Conservation (phyloP, 441 rosid species). For the Raphanus hybrid region DNA sequence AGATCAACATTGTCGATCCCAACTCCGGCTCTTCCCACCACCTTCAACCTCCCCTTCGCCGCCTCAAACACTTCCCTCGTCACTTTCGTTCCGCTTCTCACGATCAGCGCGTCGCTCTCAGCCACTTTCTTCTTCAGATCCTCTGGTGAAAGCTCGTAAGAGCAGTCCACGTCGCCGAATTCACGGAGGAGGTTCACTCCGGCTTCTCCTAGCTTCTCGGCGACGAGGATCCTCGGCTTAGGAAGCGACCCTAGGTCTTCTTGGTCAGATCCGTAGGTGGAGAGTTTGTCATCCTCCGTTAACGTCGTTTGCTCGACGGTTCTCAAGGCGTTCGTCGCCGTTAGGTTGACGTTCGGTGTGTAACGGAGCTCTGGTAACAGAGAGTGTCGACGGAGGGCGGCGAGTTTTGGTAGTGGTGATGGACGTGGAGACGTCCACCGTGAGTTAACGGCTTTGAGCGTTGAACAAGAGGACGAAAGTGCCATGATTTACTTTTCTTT, state of each 20-base stretch:
- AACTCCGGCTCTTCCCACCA: slow-evolving; percentile 76
- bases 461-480: slow-evolving; percentile 39
- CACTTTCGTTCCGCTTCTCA: slow-evolving; percentile 78
- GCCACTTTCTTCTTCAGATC: slow-evolving; percentile 56
- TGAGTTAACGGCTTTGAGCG: slow-evolving; percentile 41
- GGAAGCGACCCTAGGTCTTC: slow-evolving; percentile 15
- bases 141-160: slow-evolving; percentile 56
- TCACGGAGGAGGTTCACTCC: slow-evolving; percentile 54
- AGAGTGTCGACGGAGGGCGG: slow-evolving; percentile 25
- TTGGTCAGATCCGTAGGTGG: slow-evolving; percentile 34
- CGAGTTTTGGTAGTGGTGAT: slow-evolving; percentile 5
- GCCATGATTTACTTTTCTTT: slow-evolving; percentile 29
- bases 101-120: slow-evolving; percentile 63
- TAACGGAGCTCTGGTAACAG: slow-evolving; percentile 32
- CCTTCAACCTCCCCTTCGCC: slow-evolving; percentile 58
- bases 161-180: slow-evolving; percentile 62
- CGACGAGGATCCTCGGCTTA: slow-evolving; percentile 56
- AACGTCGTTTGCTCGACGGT: slow-evolving; percentile 38
- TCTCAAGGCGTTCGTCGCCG: slow-evolving; percentile 31
- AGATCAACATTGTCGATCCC: slow-evolving; percentile 77
- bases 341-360: slow-evolving; percentile 32
- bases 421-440: slow-evolving; percentile 39
- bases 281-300: slow-evolving; percentile 10
- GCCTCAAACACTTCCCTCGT: slow-evolving; percentile 68
- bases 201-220: slow-evolving; percentile 73